Evolutionary conservation across 1,139 yeast genomes (phyloP), one percentile per base, ranked within the genome.

Genomic region (Entelexis sorbosivorans): DNA sequence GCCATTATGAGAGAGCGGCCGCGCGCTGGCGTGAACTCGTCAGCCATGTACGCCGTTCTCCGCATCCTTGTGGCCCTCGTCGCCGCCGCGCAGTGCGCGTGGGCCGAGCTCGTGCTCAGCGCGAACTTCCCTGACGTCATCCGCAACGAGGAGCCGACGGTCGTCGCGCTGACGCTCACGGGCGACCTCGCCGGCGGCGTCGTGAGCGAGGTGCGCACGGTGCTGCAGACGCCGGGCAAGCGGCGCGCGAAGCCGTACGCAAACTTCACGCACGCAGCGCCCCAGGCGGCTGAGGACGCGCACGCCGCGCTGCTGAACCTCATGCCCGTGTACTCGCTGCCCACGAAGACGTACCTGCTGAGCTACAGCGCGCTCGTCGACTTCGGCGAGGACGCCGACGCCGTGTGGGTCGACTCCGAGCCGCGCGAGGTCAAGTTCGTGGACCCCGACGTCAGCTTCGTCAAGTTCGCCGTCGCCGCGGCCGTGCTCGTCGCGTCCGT

Each of bases 391-490:
- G 76, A 77, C 60, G 71, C 73, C 40, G 68, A 75, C 47, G 71
- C 73, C 40, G 68, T 76, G 47, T 71, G 77, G 24, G 69, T 87
- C 52, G 52, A 51, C 44, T 38, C 56, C 28, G 56, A 51, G 40
- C 43, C 34, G 14, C 79, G 77, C 60, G 69, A 80, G 57, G 70
- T 84, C 38, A 66, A 72, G 33, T 75, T 87, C 55, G 66, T 67
- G n/a, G 95, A 87, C 59, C 76, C 75, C 36, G 74, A 81, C 50
- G 71, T 87, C 60, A 81, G 94, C 0, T 59, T 81, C 53, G 80
- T 82, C 67, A 78, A 89, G 29, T 79, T 82, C 65, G 75, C 86
- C 62, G 66, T 86, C 56, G 66, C 83, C 45, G 74, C 82, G 59
- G 82, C 79, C 62, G 52, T 78, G 17, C 62, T 85, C 34, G 69